A percentile compares a stretch with the other conserved stretches of the same genome.
phyloP scores from a whole-genome alignment of 148 eudicot species.

The Spergularia bocconei region DNA sequence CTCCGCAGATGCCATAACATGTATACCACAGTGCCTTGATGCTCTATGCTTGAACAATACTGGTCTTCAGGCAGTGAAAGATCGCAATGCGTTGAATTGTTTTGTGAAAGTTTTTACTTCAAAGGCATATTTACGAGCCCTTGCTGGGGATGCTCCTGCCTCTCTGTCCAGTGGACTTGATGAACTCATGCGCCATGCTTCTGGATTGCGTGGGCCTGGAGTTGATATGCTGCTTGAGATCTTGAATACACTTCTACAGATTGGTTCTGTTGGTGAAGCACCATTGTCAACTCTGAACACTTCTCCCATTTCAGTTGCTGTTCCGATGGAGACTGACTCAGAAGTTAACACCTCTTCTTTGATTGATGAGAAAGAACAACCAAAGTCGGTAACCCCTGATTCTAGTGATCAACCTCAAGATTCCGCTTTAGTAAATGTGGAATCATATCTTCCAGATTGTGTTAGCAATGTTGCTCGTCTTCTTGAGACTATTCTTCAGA shows the following conservation, averaged over 20 bases:
- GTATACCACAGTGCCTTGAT: slow-evolving; percentile 98
- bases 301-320: slow-evolving; percentile 43
- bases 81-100: slow-evolving; percentile 84
- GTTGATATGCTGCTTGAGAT: slow-evolving; percentile 94
- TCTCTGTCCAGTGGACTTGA: slow-evolving; percentile 90
- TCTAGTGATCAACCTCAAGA: slow-evolving; percentile 46
- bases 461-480: slow-evolving; percentile 86
- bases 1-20: slow-evolving; percentile 90
- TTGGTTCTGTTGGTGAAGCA: slow-evolving; percentile 66
- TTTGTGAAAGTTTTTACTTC: slow-evolving; percentile 97
- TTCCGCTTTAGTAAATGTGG: slow-evolving; percentile 44
- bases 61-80: slow-evolving; percentile 94
- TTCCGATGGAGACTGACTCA: slow-evolving; percentile 87
- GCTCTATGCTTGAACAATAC: slow-evolving; percentile 86
- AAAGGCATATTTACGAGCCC: slow-evolving; percentile 66
- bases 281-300: slow-evolving; percentile 42
- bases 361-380: slow-evolving; percentile 36
- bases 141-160: slow-evolving; percentile 76
- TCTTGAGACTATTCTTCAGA: slow-evolving; percentile 89
- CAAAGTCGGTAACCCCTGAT: slow-evolving; percentile 46
- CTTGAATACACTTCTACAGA: slow-evolving; percentile 53
- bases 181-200: slow-evolving; percentile 95
- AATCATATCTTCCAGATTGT: slow-evolving; percentile 79
- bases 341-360: slow-evolving; percentile 43
- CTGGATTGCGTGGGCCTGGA: slow-evolving; percentile 81